phyloP scores from a whole-genome alignment of 2,329 filamentous ascomycete species.

The Aureobasidium sp. region DNA sequence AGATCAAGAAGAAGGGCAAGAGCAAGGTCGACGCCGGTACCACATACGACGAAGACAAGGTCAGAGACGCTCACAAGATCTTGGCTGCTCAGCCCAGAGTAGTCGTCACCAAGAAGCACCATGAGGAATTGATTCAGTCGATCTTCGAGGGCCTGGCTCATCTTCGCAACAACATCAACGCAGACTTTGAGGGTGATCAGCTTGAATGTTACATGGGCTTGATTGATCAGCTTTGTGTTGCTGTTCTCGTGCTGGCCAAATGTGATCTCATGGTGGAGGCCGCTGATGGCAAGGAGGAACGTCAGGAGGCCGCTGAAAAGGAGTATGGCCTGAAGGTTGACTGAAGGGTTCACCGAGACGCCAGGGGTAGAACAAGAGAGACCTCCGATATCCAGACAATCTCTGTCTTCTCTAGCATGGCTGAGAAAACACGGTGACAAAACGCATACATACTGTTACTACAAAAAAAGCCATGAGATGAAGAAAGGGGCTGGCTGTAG shows the following conservation, averaged over 20 bases:
- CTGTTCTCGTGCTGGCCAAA: neutral
- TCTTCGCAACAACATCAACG: neutral
- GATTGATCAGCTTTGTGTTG: neutral
- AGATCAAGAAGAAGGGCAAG: neutral
- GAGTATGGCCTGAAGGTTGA: neutral
- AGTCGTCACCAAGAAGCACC: neutral
- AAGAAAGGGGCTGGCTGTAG: too few species aligned
- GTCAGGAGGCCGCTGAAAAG: neutral
- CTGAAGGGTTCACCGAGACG: neutral
- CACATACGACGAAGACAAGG: neutral
- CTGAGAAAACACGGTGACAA: too few species aligned
- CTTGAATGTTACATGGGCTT: neutral
- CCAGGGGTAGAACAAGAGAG: too few species aligned
- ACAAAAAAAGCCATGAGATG: too few species aligned
- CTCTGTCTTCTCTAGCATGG: too few species aligned
- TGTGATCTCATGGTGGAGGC: neutral
- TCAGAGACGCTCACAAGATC: neutral
- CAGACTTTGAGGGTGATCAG: too few species aligned
- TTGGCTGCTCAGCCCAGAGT: neutral
- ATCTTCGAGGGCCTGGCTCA: neutral
- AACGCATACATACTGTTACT: too few species aligned
- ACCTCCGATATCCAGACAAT: too few species aligned
- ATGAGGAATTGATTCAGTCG: neutral
- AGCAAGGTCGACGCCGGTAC: neutral
- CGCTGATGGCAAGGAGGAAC: neutral